Evolutionary conservation across 202 grass and related monocot species (phyloP), one percentile per base, ranked within the genome.

Genomic region (Panicum virgatum): DNA sequence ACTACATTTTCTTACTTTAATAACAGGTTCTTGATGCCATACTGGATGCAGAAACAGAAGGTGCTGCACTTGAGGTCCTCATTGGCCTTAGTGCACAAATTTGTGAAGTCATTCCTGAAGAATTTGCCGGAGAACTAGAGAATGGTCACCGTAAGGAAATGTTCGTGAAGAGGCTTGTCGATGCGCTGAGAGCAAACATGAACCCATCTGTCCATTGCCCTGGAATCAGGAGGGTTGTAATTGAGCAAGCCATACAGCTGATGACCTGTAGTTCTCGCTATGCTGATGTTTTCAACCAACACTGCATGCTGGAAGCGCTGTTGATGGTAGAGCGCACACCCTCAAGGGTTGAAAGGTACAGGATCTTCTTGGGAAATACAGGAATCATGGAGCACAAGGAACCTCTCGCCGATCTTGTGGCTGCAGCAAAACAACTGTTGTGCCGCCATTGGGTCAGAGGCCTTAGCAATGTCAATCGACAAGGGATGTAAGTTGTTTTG

Each of bases 71-170:
- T 7, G 83, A 86, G 14, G 16, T 73, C 25, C 26, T 73, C 13
- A 86, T 80, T 57, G 68, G 83, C 37, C 76, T 86, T 66, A 57
- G 13, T 46, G 56, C 76, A 66, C 76, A 73, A 3, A 80, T 80
- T 27, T 66, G 45, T 23, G 19, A 15, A 8, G 6, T 72, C 26
- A 26, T 73, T 43, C 76, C 67, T 63, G 18, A 12, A 40, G 43
- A 70, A 10, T 84, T 78, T 23, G 11, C 16, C 7, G 30, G 5
- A 34, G 74, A 71, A 78, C 74, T 85, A 22, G 32, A 71, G 16
- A 4, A 23, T 0, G 65, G 34, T 63, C 65, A 63, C 15, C 40
- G 50, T 15, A 51, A 62, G 34, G 12, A 13, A 32, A 56, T 0
- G 45, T 65, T 85, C 52, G 34, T 56, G 5, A 73, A 72, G 18